Conservation (phyloP, 352 stramenopile species). For the Blastocystis sp. region DNA sequence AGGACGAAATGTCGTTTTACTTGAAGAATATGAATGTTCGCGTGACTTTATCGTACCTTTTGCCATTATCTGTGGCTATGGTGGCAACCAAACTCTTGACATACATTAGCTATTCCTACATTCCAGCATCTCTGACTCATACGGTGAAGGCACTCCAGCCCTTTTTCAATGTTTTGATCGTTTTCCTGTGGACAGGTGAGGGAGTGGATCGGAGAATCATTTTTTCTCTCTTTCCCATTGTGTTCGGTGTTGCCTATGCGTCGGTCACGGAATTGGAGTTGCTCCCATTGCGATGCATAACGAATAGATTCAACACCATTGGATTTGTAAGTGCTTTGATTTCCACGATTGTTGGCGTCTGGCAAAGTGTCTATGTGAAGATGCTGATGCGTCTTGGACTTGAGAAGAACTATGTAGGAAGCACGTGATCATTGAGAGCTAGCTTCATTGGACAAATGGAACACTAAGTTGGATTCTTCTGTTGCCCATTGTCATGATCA, state of each 20-base stretch:
- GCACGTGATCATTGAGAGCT: background rate
- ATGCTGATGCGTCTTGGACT: conserved; percentile 52
- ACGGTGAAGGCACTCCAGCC: conserved; percentile 54
- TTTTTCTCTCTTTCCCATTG: conserved; percentile 49
- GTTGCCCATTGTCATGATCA: conserved; percentile 27
- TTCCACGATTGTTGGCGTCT: conserved; percentile 40
- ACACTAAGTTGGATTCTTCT: conserved; percentile 33
- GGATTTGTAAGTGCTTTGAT: conserved; percentile 51
- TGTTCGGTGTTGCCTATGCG: conserved; percentile 51
- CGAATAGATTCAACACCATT: conserved; percentile 25
- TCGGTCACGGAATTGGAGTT: conserved; percentile 54
- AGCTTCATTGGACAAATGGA: conserved; percentile 50
- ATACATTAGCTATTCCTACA: conserved; percentile 40
- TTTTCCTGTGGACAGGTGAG: conserved; percentile 44
- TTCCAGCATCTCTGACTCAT: conserved; percentile 48
- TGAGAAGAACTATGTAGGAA: conserved; percentile 31
- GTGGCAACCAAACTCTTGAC: conserved; percentile 44
- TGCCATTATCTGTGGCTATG: conserved; percentile 31
- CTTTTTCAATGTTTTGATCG: conserved; percentile 54
- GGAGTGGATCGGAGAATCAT: conserved; percentile 5
- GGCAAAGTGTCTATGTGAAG: conserved; percentile 56
- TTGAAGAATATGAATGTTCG: background rate
- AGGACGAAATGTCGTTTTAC: conserved; percentile 3
- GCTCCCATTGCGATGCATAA: background rate
- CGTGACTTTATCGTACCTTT: background rate